A percentile compares a stretch with the other conserved stretches of the same genome.
Evolutionary conservation across 23 red algal genomes (phyloP).

Genomic region (Pyropia haitanensis): DNA sequence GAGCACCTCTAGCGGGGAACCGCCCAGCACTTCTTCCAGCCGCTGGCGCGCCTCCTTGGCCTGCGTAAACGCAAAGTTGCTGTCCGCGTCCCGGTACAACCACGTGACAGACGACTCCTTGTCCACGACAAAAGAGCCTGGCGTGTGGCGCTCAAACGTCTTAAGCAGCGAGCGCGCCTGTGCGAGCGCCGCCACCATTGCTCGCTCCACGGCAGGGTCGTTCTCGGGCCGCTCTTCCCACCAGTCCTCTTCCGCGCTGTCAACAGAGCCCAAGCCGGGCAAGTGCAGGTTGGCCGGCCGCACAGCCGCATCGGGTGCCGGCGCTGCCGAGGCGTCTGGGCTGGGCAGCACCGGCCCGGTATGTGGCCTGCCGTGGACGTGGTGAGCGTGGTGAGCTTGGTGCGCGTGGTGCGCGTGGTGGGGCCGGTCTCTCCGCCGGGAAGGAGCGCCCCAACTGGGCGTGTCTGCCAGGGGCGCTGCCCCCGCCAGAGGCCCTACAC

Average conservation of each 20-base stretch:
- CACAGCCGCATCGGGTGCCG: too few relatives aligned
- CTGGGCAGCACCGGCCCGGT: too few relatives aligned
- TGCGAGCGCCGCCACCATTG: conserved; percentile 38
- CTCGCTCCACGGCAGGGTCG: background rate
- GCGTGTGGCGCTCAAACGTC: conserved; percentile 81
- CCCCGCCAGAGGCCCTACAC: too few relatives aligned
- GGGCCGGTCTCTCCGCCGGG: too few relatives aligned
- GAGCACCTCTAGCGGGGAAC: conserved; percentile 80
- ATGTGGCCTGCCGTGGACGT: too few relatives aligned
- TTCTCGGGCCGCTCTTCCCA: background rate
- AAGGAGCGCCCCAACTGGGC: too few relatives aligned
- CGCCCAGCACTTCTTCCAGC: conserved; percentile 66
- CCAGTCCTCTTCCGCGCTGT: background rate
- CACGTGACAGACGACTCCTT: conserved; percentile 79
- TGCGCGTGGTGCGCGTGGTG: too few relatives aligned
- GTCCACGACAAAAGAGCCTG: conserved; percentile 60
- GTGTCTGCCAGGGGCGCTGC: too few relatives aligned
- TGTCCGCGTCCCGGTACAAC: conserved; percentile 86
- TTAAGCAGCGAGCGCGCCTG: conserved; percentile 47
- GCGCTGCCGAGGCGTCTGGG: too few relatives aligned
- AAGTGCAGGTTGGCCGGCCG: too few relatives aligned
- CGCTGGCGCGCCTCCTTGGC: conserved; percentile 77
- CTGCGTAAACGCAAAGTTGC: conserved; percentile 66
- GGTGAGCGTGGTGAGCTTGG: too few relatives aligned
- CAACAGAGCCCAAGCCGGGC: background rate